Evolutionary conservation across 192 early-diverging fungal species (phyloP), one percentile per base, ranked within the genome.

Genomic region (Funneliformis geosporum): DNA sequence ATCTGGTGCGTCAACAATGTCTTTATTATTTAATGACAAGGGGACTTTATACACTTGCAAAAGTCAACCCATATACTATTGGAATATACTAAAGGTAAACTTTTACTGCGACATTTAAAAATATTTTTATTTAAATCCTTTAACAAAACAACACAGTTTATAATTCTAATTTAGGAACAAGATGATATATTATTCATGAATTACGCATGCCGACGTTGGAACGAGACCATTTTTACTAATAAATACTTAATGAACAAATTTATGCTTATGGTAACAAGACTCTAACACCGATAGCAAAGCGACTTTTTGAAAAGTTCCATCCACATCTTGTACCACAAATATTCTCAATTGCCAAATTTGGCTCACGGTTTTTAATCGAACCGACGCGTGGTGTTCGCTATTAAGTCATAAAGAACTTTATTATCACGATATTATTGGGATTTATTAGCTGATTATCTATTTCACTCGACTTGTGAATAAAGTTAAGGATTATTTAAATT

Each of bases 401-500:
- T 40, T 68, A 28, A 42, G 7, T 68, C 28, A 9, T 68, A 38
- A 68, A 38, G 66, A 68, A 40, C 66, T 42, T 16, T 40, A 42
- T 40, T 68, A 40, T 27, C 11, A 39, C 66, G 38, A 68, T 68
- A 68, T 68, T 68, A 68, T 68, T 68, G 16, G 14, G 16, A 38
- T 68, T 10, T 42, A 10, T 6, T 9, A 9, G 2, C 27, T 38
- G 38, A 68, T 68, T 68, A 42, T n/a, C 2, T 70, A 44, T 43
- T 43, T 7, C n/a, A 70, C 68, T 43, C 68, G 43, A 70, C 40
- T 44, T 28, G 60, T 62, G n/a, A 62, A 62, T 25, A n/a, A 18
- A 62, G 60, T 62, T 62, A n/a, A 62, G 3, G 60, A 43, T 70
- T 70, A 70, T 43, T 43, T 70, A 70, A 70, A 23, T 43, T 39